Conservation (phyloP, 768 basidiomycete genomes). For the Symmetrospora coprosmae region DNA sequence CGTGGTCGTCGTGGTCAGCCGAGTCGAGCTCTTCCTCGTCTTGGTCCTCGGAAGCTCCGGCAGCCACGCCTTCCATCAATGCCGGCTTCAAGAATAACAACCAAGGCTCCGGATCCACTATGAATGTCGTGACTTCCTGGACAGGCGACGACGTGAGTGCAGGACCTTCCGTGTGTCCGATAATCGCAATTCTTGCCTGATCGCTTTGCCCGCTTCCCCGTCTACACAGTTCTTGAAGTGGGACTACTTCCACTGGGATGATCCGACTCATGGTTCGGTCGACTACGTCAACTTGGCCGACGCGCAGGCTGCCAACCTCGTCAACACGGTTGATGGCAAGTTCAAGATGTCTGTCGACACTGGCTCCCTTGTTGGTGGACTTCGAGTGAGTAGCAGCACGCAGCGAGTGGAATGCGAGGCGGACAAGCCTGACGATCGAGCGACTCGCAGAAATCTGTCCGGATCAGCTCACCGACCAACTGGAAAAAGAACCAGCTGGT, state of each 20-base stretch:
- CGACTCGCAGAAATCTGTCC: constrained; percentile 12
- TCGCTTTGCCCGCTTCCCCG: background rate
- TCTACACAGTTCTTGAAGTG: constrained; percentile 12
- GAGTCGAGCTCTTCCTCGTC: constrained; percentile 35
- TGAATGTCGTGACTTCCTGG: constrained; percentile 11
- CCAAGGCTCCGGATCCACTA: background rate
- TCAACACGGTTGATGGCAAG: constrained; percentile 10
- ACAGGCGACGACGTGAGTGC: constrained; percentile 9
- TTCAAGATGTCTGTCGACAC: constrained; percentile 17
- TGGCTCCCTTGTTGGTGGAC: background rate
- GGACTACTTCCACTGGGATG: constrained; percentile 14
- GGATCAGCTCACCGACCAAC: constrained; percentile 15
- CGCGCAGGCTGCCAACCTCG: constrained; percentile 5
- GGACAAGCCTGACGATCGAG: background rate
- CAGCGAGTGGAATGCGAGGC: background rate
- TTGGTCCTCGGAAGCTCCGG: constrained; percentile 29
- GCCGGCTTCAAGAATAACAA: too few species aligned
- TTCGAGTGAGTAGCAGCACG: background rate
- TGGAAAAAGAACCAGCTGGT: constrained; percentile 19
- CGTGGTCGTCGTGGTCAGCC: background rate
- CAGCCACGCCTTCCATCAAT: background rate
- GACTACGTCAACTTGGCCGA: constrained; percentile 3
- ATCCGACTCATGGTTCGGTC: constrained; percentile 18
- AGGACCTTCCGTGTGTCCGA: background rate
- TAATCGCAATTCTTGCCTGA: background rate